Percentiles rank a stretch among this genome's conserved stretches.
phyloP scores from a whole-genome alignment of 2,329 filamentous ascomycete species.

The Calonectria crousiana region DNA sequence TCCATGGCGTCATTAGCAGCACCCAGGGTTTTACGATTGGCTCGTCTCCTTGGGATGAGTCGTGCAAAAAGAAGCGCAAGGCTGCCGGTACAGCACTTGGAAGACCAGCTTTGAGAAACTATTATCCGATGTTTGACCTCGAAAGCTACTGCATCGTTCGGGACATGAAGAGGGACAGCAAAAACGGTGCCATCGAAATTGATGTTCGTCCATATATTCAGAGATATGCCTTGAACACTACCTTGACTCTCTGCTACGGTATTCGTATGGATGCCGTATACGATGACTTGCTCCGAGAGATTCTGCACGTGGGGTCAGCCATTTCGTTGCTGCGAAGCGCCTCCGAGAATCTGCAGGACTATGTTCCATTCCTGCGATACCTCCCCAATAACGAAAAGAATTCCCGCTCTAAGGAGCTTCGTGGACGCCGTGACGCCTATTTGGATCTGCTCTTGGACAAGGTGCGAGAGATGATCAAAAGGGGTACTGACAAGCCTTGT shows the following conservation, averaged over 20 bases:
- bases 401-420: constrained; percentile 57
- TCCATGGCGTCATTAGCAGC: constrained; percentile 64
- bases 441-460: constrained; percentile 62
- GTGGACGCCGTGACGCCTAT: constrained; percentile 62
- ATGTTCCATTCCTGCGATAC: constrained; percentile 63
- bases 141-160: constrained; percentile 64
- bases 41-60: constrained; percentile 65
- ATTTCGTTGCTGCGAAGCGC: constrained; percentile 63
- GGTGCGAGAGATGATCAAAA: constrained; percentile 50
- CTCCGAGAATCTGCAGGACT: constrained; percentile 66
- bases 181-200: constrained; percentile 55
- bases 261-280: constrained; percentile 67
- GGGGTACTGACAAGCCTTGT: constrained; percentile 65
- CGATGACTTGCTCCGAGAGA: constrained; percentile 63
- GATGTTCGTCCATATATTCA: constrained; percentile 64
- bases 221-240: constrained; percentile 66
- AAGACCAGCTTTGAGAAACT: constrained; percentile 58
- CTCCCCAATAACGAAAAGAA: constrained; percentile 66
- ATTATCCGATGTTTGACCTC: constrained; percentile 66
- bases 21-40: constrained; percentile 68
- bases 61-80: constrained; percentile 65
- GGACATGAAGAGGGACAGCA: constrained; percentile 59
- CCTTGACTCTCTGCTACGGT: constrained; percentile 65
- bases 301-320: constrained; percentile 64
- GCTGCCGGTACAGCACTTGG: constrained; percentile 61